phyloP scores from a whole-genome alignment of 176 grass and related monocot genomes.

The Bolboschoenus planiculmis region DNA sequence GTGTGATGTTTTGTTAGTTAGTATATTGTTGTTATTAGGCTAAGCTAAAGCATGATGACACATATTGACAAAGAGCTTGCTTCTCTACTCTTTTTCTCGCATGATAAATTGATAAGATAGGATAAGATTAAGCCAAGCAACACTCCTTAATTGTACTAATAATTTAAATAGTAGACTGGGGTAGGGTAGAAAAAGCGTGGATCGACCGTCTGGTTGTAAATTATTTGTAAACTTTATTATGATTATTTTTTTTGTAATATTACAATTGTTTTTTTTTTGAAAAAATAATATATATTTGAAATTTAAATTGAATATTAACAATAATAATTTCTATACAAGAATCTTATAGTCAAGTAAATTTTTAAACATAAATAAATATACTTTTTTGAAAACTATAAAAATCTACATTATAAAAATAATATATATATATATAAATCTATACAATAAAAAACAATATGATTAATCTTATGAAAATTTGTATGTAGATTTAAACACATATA shows the following conservation, averaged over 20 bases:
- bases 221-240: background rate
- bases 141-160: background rate
- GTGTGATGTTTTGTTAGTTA: background rate
- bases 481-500: no score
- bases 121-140: slow-evolving; percentile 20
- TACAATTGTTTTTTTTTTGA: background rate
- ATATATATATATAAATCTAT: no score
- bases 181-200: background rate
- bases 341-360: no score
- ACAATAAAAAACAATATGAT: no score
- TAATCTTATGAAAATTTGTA: no score
- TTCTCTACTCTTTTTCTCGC: background rate
- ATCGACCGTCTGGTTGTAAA: no score
- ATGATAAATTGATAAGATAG: background rate
- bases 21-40: slow-evolving; percentile 1
- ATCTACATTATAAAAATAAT: no score
- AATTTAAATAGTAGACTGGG: background rate
- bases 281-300: no score
- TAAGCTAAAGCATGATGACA: background rate
- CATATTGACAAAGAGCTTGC: background rate
- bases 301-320: no score
- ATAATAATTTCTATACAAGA: no score
- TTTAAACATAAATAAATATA: no score
- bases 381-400: no score
- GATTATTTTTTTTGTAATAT: background rate